phyloP scores from a whole-genome alignment of 306 rosid species.

The Dicorynia guianensis region DNA sequence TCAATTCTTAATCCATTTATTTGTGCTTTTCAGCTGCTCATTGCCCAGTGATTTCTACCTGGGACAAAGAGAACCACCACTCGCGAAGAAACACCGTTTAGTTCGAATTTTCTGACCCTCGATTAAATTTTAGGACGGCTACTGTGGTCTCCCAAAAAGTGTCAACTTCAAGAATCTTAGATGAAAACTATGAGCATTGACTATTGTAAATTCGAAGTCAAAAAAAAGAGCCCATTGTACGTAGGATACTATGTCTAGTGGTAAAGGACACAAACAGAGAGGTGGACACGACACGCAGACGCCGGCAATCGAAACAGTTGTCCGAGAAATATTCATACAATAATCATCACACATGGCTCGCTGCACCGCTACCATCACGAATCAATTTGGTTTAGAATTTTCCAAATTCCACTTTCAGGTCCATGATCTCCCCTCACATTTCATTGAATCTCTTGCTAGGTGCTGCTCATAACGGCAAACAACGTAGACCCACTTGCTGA shows the following conservation, averaged over 20 bases:
- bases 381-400: no score
- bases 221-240: no score
- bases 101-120: no score
- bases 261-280: no score
- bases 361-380: no score
- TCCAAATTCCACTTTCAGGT: no score
- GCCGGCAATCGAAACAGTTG: no score
- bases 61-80: not conserved
- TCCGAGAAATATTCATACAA: no score
- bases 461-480: not conserved
- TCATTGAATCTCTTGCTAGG: not conserved
- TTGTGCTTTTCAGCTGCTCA: not conserved
- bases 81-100: not conserved
- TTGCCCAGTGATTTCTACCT: not conserved
- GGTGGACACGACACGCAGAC: no score
- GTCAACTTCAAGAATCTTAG: slow-evolving; percentile 40
- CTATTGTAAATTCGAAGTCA: not conserved
- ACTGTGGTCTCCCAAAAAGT: slow-evolving; percentile 40
- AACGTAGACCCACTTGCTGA: slow-evolving; percentile 1
- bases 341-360: no score
- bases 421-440: not conserved
- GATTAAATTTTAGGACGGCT: not conserved
- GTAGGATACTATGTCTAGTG: no score
- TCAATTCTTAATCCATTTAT: not conserved
- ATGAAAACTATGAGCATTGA: not conserved